phyloP scores from a whole-genome alignment of 352 stramenopile species.

The Phytophthora brassicae region DNA sequence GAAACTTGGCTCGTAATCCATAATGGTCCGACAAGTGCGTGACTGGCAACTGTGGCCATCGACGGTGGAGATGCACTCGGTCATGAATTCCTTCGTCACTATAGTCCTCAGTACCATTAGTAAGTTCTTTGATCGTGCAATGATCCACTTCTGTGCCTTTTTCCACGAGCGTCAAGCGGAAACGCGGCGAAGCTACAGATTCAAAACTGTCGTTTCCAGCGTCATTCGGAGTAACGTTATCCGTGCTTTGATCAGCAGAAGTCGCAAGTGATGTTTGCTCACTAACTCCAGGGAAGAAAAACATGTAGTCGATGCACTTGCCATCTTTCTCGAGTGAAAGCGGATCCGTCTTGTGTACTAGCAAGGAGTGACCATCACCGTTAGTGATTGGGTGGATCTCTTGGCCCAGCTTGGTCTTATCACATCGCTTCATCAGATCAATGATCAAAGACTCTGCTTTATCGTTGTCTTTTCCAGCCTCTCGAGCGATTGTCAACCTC shows the following conservation, averaged over 20 bases:
- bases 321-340: slow-evolving; percentile 53
- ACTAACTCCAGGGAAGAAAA: slow-evolving; percentile 54
- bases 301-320: slow-evolving; percentile 90
- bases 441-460: slow-evolving; percentile 29
- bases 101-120: slow-evolving; percentile 20
- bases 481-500: slow-evolving; percentile 23
- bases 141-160: slow-evolving; percentile 59
- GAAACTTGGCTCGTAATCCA: slow-evolving; percentile 54
- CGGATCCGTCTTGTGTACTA: slow-evolving; percentile 53
- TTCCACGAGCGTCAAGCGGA: slow-evolving; percentile 46
- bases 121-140: slow-evolving; percentile 44
- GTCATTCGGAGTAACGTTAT: too few species aligned
- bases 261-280: slow-evolving; percentile 17
- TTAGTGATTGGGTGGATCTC: slow-evolving; percentile 79
- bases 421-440: slow-evolving; percentile 73
- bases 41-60: slow-evolving; percentile 45
- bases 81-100: slow-evolving; percentile 18
- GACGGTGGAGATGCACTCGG: slow-evolving; percentile 10
- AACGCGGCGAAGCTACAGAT: slow-evolving; percentile 16
- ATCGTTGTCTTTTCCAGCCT: slow-evolving; percentile 15
- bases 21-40: slow-evolving; percentile 86
- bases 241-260: slow-evolving; percentile 7
- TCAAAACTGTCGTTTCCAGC: too few species aligned
- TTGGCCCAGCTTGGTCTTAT: slow-evolving; percentile 48
- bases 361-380: slow-evolving; percentile 68